Base-by-base conservation (phyloP, 1,284 basidiomycete genomes). In the Anthracocystis setariae region DNA sequence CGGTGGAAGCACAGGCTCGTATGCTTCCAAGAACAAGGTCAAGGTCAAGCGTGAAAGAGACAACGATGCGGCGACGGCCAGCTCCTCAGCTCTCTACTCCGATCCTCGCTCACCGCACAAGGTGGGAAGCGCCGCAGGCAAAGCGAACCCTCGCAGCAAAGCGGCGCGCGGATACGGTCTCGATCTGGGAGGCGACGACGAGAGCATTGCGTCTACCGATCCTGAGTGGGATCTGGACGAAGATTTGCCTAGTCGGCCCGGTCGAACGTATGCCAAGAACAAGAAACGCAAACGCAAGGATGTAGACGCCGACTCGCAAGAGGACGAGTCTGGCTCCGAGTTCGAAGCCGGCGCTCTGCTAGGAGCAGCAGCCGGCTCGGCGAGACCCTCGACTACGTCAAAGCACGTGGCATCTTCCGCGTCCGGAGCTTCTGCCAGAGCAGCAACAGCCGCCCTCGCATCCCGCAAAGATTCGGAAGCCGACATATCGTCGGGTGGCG, bases 191-290 rank as follows among this genome's bases (percentile, higher is more conserved):
- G 56, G 39, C 25, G 71, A 73, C 33, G 66, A 72, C 32, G 75
- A 69, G 24, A 68, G 73, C 53, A 50, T 65, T 23, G 61, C 56
- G 5, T 70, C 64, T 3, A 68, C 73, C 25, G 69, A 77, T 37
- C 62, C 64, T 7, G 76, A 76, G 29, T 76, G 74, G 74, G 76
- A 76, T 29, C 53, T 73, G 15, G 71, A 73, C 37, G 71, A 73
- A 42, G 74, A 76, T n/a, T 59, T 69, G 44, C 73, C 73, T 4
- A 68, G 61, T 40, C 54, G 73, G n/a, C 76, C 76, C 8, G 73
- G 73, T 21, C 57, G 74, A 3, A 68, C 71, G 12, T 75, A 73
- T 33, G 56, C 45, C 13, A 76, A 64, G 50, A 68, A 76, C 48
- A 75, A 70, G 58, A 75, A 73, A 44, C 69, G 71, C 42, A 70